These are phyloP conservation scores for Nepenthes gracilis DNA, from an alignment of 148 eudicot species.

Conservation along the genomic window DNA sequence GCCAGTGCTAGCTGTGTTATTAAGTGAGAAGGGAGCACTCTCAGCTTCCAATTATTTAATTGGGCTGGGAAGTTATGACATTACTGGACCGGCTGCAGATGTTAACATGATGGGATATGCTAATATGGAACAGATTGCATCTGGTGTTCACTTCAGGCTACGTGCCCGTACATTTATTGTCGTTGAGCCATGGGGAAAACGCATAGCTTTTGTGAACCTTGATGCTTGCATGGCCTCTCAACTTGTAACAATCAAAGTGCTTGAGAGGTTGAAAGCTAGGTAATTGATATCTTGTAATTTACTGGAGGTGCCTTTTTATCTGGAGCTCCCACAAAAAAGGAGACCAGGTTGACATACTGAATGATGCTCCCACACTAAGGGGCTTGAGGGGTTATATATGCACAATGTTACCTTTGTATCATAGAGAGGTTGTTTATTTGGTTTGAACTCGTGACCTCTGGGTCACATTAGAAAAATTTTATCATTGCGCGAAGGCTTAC, in stretches of 20 bases:
- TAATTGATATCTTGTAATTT: constrained; percentile 8
- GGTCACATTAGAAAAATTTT: too few relatives aligned
- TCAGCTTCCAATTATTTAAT: constrained; percentile 61
- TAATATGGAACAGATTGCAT: constrained; percentile 53
- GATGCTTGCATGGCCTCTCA: constrained; percentile 99
- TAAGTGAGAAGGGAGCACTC: constrained; percentile 16
- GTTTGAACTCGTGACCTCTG: too few relatives aligned
- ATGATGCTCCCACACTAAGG: neutral
- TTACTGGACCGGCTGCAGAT: constrained; percentile 99
- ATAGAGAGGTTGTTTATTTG: too few relatives aligned
- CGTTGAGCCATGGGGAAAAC: constrained; percentile 67
- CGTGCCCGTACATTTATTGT: constrained; percentile 89
- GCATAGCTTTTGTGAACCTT: constrained; percentile 76
- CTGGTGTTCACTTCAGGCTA: constrained; percentile 86
- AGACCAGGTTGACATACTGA: neutral
- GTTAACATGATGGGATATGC: constrained; percentile 99
- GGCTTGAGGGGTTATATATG: too few relatives aligned
- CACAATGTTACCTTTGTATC: too few relatives aligned
- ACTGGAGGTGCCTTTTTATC: neutral
- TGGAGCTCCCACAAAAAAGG: neutral
- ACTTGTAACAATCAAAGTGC: constrained; percentile 77
- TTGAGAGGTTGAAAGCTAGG: constrained; percentile 92
- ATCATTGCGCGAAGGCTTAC: too few relatives aligned
- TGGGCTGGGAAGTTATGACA: constrained; percentile 98
- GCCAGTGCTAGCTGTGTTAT: constrained; percentile 17